A percentile compares a stretch with the other conserved stretches of the same genome.
Conservation (phyloP, 192 early-diverging fungal genomes). For the Backusella australiensis region DNA sequence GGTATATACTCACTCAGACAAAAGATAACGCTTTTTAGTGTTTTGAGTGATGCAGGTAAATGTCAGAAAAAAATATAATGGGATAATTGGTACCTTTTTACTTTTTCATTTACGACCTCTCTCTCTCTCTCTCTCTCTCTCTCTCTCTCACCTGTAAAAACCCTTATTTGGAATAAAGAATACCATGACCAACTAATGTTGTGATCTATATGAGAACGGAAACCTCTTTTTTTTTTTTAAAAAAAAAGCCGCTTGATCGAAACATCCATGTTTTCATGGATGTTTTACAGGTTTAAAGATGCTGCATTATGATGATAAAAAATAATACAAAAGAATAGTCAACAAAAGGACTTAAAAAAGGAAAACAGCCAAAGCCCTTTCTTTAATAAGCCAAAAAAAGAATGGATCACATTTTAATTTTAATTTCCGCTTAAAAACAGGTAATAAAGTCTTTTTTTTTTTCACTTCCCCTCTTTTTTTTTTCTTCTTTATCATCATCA, state of each 20-base stretch:
- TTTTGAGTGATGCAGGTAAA: too few species aligned
- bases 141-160: neutral
- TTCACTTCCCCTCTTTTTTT: neutral
- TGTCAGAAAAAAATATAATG: too few species aligned
- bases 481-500: neutral
- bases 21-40: too few species aligned
- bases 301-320: neutral
- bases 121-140: neutral
- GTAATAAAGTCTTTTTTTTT: neutral
- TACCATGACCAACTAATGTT: neutral
- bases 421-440: neutral
- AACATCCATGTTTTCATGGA: neutral
- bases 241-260: neutral
- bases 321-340: neutral
- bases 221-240: neutral
- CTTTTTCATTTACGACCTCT: neutral
- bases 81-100: too few species aligned
- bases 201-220: neutral
- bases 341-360: neutral
- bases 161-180: neutral
- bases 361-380: neutral
- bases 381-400: neutral
- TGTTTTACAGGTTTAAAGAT: neutral
- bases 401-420: constrained; percentile 6
- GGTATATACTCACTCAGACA: too few species aligned